phyloP scores from a whole-genome alignment of 169 alveolate genomes.

The Eimeria necatrix region DNA sequence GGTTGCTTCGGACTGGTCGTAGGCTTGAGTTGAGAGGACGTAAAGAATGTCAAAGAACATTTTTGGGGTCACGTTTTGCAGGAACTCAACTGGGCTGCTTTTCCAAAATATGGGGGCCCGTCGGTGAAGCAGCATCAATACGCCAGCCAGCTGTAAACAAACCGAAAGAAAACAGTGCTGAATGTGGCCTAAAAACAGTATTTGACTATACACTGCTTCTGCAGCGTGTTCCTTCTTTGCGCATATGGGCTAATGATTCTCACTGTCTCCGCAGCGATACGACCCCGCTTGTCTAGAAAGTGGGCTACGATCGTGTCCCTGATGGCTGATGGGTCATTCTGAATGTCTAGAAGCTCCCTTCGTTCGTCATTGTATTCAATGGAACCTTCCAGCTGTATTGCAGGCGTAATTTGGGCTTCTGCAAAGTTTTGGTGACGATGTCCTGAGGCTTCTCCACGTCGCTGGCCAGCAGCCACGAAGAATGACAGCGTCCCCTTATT shows the following conservation, averaged over 20 bases:
- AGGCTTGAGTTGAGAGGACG: slow-evolving; percentile 35
- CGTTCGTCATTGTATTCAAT: slow-evolving; percentile 53
- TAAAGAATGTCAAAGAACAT: slow-evolving; percentile 59
- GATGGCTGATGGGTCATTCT: slow-evolving; percentile 66
- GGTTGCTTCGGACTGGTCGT: slow-evolving; percentile 52
- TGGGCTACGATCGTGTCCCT: slow-evolving; percentile 68
- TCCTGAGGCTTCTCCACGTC: background rate
- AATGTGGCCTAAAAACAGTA: background rate
- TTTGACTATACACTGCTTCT: background rate
- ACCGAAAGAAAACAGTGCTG: background rate
- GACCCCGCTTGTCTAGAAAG: slow-evolving; percentile 10
- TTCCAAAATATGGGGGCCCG: slow-evolving; percentile 50
- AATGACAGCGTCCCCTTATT: slow-evolving; percentile 7
- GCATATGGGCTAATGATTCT: background rate
- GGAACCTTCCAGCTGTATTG: slow-evolving; percentile 15
- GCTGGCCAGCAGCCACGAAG: background rate
- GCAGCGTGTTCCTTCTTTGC: background rate
- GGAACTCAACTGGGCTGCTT: slow-evolving; percentile 51
- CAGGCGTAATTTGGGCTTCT: slow-evolving; percentile 4
- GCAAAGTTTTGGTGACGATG: background rate
- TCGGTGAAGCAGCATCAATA: slow-evolving; percentile 70
- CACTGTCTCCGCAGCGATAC: slow-evolving; percentile 73
- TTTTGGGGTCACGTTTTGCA: slow-evolving; percentile 68
- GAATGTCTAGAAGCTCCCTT: slow-evolving; percentile 68
- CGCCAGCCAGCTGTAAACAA: slow-evolving; percentile 31